These are phyloP conservation scores for Alternaria conjuncta DNA, from an alignment of 2,329 filamentous ascomycete genomes.

Conservation along the genomic window DNA sequence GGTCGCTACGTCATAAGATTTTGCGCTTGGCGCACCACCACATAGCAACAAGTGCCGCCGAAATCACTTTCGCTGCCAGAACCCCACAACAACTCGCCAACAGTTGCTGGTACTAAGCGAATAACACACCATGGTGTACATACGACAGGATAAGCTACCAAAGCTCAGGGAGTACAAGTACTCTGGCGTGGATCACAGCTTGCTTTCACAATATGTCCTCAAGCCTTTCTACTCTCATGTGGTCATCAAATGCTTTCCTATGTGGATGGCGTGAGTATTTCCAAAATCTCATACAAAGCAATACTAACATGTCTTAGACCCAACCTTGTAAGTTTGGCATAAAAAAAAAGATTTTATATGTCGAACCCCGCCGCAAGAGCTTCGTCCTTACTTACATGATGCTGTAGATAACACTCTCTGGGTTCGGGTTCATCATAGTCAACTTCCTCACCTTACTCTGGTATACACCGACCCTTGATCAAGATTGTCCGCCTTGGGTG, in stretches of 20 bases:
- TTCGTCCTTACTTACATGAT: constrained; percentile 6
- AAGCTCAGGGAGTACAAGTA: constrained; percentile 96
- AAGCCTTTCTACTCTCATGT: constrained; percentile 98
- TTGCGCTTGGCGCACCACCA: constrained; percentile 31
- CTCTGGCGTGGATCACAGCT: constrained; percentile 85
- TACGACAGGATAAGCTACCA: constrained; percentile 86
- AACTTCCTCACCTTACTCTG: constrained; percentile 93
- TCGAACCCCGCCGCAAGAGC: background rate
- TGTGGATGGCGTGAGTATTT: constrained; percentile 84
- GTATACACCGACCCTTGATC: constrained; percentile 93
- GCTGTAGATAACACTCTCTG: constrained; percentile 79
- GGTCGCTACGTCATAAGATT: constrained; percentile 41
- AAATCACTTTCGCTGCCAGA: constrained; percentile 14
- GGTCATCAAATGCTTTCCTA: constrained; percentile 92
- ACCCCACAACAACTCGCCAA: constrained; percentile 12
- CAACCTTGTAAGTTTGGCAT: constrained; percentile 43
- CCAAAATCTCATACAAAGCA: background rate
- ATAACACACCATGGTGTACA: constrained; percentile 77
- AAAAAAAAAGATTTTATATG: background rate
- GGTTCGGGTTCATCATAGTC: constrained; percentile 85
- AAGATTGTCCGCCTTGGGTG: constrained; percentile 93
- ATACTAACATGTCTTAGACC: constrained; percentile 41
- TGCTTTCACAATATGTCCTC: constrained; percentile 88
- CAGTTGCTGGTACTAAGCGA: constrained; percentile 7
- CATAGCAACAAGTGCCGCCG: constrained; percentile 7